Evolutionary conservation across 208 protist species (phyloP).

Genomic region (Leishmania gerbilli): DNA sequence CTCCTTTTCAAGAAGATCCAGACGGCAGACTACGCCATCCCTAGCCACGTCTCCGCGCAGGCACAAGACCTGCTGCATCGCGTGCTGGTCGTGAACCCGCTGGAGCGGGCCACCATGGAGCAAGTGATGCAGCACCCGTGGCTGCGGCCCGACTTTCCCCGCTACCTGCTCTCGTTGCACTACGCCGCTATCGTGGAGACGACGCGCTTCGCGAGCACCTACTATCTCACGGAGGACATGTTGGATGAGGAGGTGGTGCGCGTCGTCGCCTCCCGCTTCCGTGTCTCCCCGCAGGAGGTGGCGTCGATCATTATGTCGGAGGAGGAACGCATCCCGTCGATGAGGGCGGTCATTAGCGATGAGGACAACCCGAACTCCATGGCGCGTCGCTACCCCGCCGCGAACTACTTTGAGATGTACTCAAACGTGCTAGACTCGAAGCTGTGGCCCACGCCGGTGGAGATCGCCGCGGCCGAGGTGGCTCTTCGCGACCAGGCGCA

Average conservation of each 20-base stretch:
- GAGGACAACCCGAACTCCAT: constrained; percentile 20
- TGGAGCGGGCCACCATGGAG: constrained; percentile 88
- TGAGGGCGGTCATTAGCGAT: constrained; percentile 43
- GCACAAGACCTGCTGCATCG: constrained; percentile 63
- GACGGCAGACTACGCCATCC: constrained; percentile 59
- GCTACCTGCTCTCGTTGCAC: constrained; percentile 67
- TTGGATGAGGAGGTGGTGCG: constrained; percentile 67
- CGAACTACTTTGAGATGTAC: constrained; percentile 71
- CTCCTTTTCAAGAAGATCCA: constrained; percentile 83
- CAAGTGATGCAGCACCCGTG: constrained; percentile 90
- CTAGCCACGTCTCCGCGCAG: constrained; percentile 45
- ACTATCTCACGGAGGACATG: constrained; percentile 33
- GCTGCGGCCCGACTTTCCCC: constrained; percentile 59
- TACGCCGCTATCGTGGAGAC: constrained; percentile 70
- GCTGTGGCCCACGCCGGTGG: constrained; percentile 74
- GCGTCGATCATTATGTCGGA: constrained; percentile 51
- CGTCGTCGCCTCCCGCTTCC: constrained; percentile 62
- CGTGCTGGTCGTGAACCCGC: constrained; percentile 78
- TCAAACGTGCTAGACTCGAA: constrained; percentile 80
- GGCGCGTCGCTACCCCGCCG: constrained; percentile 58
- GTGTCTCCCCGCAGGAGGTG: constrained; percentile 45
- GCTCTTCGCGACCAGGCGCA: constrained; percentile 69
- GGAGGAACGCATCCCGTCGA: constrained; percentile 57
- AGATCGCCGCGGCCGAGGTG: constrained; percentile 69
- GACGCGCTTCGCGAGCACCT: constrained; percentile 52